Base-by-base conservation (phyloP, 1,139 yeast genomes). In the Saccharomyces pastorianus region DNA sequence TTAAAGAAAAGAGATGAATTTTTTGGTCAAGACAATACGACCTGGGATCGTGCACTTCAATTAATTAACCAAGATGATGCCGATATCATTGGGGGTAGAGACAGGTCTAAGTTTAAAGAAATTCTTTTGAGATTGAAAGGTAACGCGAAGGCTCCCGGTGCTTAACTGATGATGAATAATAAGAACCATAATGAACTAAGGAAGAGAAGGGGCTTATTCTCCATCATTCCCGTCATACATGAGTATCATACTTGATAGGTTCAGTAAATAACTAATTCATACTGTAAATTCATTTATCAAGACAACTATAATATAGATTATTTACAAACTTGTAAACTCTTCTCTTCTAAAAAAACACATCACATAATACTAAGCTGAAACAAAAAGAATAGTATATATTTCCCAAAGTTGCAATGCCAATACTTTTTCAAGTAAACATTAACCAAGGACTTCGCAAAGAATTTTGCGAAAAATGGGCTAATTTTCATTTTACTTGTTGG, bases 21-120 rank as follows among this genome's bases (percentile, higher is more conserved):
- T 68, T 84, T 86, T 66, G 71, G 76, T 32, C 82, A 83, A 58
- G 84, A 82, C 55, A 67, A 67, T 55, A 85, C 95, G 34, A 83
- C 91, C 58, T 95, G 99, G 99, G 96, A 90, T 65, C 81, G 96
- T 65, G 89, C 78, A 47, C 69, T 75, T 50, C 78, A 79, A 61
- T 70, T 82, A 55, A 73, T 82, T 55, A 82, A 80, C 56, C 68
- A 63, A 46, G 70, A 71, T 42, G 74, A 72, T 58, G 72, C 72
- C 14, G 73, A 70, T 46, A 70, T 69, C 55, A 74, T 77, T 23
- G 79, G 76, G 55, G 73, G 70, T 51, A 76, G 85, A 68, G 91
- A 88, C 70, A 85, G 87, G 72, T 73, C 85, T 29, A 79, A 86
- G 65, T 87, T 85, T 73, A 84, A 83, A 68, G 88, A 82, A 58